Base-by-base conservation (phyloP, 1,139 yeast species). In the Scheffersomyces titani region DNA sequence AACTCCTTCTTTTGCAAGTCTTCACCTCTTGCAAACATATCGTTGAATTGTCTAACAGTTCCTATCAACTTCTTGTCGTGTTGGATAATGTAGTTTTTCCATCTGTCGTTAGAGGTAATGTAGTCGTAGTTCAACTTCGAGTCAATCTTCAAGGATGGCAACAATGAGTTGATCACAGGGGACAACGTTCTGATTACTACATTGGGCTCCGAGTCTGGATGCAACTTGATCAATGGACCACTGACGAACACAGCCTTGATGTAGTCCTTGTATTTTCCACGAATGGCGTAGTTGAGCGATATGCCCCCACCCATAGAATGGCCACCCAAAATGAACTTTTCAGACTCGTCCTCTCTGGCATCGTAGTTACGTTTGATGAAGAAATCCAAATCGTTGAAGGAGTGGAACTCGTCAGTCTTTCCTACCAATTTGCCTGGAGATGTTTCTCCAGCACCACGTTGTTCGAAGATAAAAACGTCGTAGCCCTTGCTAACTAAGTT, bases 231-330 rank as follows among this genome's bases (percentile, higher is more conserved):
- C 66, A 89, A 78, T 0, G 98, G 98, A 1, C 89, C 93, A 46
- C 83, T 76, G 2, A 84, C 86, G 51, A 87, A 74, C 58, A 84
- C 83, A 0, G 88, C 89, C 52, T 78, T 76, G 53, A 93, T 64
- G 30, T 78, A 66, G 47, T 85, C 82, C 51, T 79, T 77, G 69
- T 83, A 70, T 60, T 77, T 82, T 3, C 98, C 98, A 51, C 76
- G 74, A 54, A 88, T 81, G 18, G 87, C 90, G 70, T 93, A 93
- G 71, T 88, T 90, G 60, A 92, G 77, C 0, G 79, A 77, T 54
- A 92, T 87, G 0, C 90, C 97, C 20, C 98, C 98, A 52, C 99
- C 99, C 98, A 94, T 92, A n/a, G 97, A 90, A 68, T 90, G 97
- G 2, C 98, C 97, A 73, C 85, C 78, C 61, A 94, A 69, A 65